Percentiles rank a stretch among this genome's conserved stretches.
phyloP scores from a whole-genome alignment of 805 yeast genomes.

The Wickerhamomyces subpelliculosus region DNA sequence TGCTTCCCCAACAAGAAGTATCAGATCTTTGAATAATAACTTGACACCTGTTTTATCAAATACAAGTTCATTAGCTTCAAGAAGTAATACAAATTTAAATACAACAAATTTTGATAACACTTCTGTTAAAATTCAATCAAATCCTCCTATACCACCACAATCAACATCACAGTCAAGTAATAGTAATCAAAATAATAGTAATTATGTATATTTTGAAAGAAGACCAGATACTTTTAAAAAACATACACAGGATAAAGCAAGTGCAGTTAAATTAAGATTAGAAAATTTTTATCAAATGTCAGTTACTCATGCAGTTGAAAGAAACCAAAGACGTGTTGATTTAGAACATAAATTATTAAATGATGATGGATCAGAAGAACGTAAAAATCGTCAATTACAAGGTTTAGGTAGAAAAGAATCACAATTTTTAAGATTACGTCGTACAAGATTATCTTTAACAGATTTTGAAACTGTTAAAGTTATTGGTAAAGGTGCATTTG shows the following conservation, averaged over 20 bases:
- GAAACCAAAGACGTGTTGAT: constrained; percentile 87
- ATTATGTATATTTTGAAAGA: constrained; percentile 23
- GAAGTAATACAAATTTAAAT: constrained; percentile 5
- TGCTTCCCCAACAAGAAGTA: constrained; percentile 11
- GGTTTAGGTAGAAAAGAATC: constrained; percentile 86
- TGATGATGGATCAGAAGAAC: constrained; percentile 53
- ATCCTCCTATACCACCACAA: constrained; percentile 10
- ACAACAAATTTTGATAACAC: constrained; percentile 3
- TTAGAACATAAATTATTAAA: constrained; percentile 76
- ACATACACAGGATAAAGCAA: constrained; percentile 23
- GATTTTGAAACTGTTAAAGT: constrained; percentile 96
- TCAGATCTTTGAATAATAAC: constrained; percentile 13
- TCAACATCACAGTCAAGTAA: constrained; percentile 3
- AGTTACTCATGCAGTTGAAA: constrained; percentile 86
- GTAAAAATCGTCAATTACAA: constrained; percentile 71
- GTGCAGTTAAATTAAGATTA: constrained; percentile 62
- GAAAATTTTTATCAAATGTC: constrained; percentile 92
- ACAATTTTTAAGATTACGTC: constrained; percentile 77
- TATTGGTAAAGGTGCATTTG: constrained; percentile 99
- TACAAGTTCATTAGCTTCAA: constrained; percentile 17
- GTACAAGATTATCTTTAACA: constrained; percentile 85
- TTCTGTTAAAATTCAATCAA: constrained; percentile 12
- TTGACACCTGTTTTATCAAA: constrained; percentile 10
- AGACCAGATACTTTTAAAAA: constrained; percentile 24
- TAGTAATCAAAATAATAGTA: constrained; percentile 8